Base-by-base conservation (phyloP, 2,329 filamentous ascomycete genomes). In the Penicillium sp. region DNA sequence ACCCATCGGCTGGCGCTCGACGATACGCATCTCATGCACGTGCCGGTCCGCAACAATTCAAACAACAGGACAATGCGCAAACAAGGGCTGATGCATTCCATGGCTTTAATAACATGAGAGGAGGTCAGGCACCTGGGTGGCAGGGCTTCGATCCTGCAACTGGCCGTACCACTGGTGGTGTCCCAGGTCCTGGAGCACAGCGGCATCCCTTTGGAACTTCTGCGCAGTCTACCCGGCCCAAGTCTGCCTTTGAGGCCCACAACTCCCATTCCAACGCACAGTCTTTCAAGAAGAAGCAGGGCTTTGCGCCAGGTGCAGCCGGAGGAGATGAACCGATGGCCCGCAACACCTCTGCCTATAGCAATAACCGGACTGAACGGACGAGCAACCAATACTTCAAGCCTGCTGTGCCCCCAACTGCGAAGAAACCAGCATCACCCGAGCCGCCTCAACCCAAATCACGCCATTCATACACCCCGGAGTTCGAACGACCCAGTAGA, bases 281-380 rank as follows among this genome's bases (percentile, higher is more conserved):
- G 29, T 74, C 76, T 4, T 75, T 78, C 4, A 81, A 82, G 38
- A 83, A 78, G 64, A 84, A 78, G 68, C 75, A 77, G 45, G 84
- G 83, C 5, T 87, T 86, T 66, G 82, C 85, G 55, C 84, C 85
- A 21, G 79, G 79, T n/a, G 78, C 78, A 7, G 78, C 83, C 33
- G 83, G 81, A n/a, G 82, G 79, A 37, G 84, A 87, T 66, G 84
- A 87, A 64, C 78, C 82, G 37, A 82, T 82, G 69, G 84, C 84
- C 23, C 69, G 73, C 19, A 79, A 79, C 57, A 81, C 80, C 13
- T 80, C 81, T 3, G 79, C 82, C n/a, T 82, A 82, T 64, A 72
- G 71, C 21, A 77, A 69, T 54, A 66, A 70, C 6, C 69, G 73
- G 38, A 64, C 66, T 42, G 75, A 78, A 54, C 76, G 70, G 17